These are phyloP conservation scores for Colletotrichum eremochloae DNA, from an alignment of 2,329 filamentous ascomycete genomes.

Conservation along the genomic window DNA sequence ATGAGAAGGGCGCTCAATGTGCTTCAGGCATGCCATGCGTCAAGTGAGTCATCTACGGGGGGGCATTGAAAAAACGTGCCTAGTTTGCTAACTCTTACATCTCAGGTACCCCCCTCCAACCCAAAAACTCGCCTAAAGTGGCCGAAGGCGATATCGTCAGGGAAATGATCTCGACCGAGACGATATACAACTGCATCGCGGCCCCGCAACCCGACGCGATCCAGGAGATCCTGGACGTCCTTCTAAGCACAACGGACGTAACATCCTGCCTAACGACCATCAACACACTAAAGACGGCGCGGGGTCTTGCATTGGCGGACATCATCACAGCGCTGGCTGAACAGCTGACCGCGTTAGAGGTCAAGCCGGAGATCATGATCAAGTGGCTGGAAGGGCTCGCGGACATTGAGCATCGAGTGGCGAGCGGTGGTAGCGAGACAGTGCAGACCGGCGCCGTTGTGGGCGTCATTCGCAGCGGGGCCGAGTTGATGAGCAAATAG, in stretches of 20 bases:
- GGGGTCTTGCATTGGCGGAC: slow-evolving; percentile 91
- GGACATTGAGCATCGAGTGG: slow-evolving; percentile 91
- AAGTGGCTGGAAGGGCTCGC: slow-evolving; percentile 92
- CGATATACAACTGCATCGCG: slow-evolving; percentile 97
- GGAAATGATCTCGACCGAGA: slow-evolving; percentile 87
- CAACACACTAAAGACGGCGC: slow-evolving; percentile 85
- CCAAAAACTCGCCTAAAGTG: slow-evolving; percentile 70
- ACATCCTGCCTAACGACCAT: slow-evolving; percentile 90
- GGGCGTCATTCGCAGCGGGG: slow-evolving; percentile 87
- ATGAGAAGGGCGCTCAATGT: slow-evolving; percentile 97
- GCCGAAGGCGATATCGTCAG: slow-evolving; percentile 76
- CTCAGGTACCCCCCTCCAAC: slow-evolving; percentile 76
- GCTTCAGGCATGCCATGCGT: slow-evolving; percentile 95
- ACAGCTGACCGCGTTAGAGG: slow-evolving; percentile 85
- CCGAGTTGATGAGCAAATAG: slow-evolving; percentile 72
- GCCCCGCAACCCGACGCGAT: slow-evolving; percentile 94
- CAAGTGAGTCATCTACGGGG: slow-evolving; percentile 69
- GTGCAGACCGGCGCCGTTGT: slow-evolving; percentile 95
- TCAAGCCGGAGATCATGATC: slow-evolving; percentile 87
- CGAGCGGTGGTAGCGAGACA: slow-evolving; percentile 86
- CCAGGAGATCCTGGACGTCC: slow-evolving; percentile 83
- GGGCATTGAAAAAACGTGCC: background rate
- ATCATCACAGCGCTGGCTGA: slow-evolving; percentile 90
- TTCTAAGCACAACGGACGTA: slow-evolving; percentile 88
- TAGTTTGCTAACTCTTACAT: slow-evolving; percentile 27